Conservation (phyloP, 495 filamentous ascomycete genomes). For the Annulohypoxylon maeteangense region DNA sequence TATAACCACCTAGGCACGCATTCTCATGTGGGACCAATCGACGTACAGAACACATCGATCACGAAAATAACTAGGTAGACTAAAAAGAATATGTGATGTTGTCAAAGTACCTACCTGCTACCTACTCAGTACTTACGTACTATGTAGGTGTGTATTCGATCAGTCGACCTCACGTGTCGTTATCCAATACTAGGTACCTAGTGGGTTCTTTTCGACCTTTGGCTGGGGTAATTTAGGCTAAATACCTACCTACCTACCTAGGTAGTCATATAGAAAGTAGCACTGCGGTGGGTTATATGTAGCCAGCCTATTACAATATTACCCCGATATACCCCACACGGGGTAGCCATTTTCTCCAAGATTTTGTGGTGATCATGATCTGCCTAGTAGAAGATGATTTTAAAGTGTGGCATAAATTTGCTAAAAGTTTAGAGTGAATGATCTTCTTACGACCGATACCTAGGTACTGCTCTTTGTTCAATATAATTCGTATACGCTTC, state of each 20-base stretch:
- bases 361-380: constrained; percentile 7
- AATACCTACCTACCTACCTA: constrained; percentile 35
- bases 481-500: not conserved
- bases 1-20: not conserved
- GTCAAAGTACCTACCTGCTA: too few relatives aligned
- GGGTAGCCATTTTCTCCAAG: constrained; percentile 19
- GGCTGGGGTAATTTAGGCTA: constrained; percentile 44
- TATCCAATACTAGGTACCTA: constrained; percentile 27
- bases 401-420: not conserved
- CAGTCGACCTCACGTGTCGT: constrained; percentile 21
- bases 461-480: too few relatives aligned
- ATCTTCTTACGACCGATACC: too few relatives aligned
- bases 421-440: not conserved
- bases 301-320: constrained; percentile 9
- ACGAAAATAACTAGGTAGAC: not conserved
- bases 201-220: not conserved
- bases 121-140: too few relatives aligned
- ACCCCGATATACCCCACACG: constrained; percentile 43
- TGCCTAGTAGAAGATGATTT: not conserved
- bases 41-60: not conserved
- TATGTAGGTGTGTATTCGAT: too few relatives aligned
- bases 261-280: constrained; percentile 2
- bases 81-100: not conserved
- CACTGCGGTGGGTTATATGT: not conserved
- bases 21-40: not conserved